phyloP scores from a whole-genome alignment of 2,329 filamentous ascomycete species.

The Claviceps fusiformis region DNA sequence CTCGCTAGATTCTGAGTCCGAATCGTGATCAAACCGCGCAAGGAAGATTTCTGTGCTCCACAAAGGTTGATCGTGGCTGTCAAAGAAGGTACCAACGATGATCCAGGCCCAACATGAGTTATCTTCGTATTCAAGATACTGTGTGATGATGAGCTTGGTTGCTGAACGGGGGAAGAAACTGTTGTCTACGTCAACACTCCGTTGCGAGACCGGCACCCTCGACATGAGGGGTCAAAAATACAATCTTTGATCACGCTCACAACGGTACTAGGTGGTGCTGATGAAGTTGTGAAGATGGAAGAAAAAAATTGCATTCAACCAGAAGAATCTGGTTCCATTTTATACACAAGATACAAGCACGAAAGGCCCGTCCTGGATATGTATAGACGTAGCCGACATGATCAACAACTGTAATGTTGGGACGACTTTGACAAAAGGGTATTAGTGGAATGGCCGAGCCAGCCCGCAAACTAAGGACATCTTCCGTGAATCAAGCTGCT shows the following conservation, averaged over 20 bases:
- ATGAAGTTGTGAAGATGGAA: not conserved
- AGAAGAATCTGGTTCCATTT: not conserved
- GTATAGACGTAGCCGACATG: not conserved
- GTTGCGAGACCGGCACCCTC: conserved; percentile 6
- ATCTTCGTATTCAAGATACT: conserved; percentile 22
- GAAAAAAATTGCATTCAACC: not conserved
- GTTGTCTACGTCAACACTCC: conserved; percentile 16
- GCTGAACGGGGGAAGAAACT: conserved; percentile 30
- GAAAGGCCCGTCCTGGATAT: not conserved
- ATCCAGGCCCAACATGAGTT: conserved; percentile 31
- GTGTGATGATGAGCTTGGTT: conserved; percentile 30
- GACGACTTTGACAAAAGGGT: not conserved
- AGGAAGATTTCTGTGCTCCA: conserved; percentile 35
- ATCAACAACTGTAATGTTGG: not conserved
- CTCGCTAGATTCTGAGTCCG: conserved; percentile 12
- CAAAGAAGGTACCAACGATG: conserved; percentile 33
- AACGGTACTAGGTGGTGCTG: not conserved
- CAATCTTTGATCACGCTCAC: not conserved
- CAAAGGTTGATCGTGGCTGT: conserved; percentile 24
- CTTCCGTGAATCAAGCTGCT: not conserved
- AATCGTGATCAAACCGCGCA: conserved; percentile 15
- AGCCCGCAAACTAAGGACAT: not conserved
- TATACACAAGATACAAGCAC: not conserved
- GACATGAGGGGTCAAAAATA: conserved; percentile 8
- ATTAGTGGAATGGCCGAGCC: not conserved